Evolutionary conservation across 1,139 yeast species (phyloP).

Genomic region (Blastobotrys proliferans): DNA sequence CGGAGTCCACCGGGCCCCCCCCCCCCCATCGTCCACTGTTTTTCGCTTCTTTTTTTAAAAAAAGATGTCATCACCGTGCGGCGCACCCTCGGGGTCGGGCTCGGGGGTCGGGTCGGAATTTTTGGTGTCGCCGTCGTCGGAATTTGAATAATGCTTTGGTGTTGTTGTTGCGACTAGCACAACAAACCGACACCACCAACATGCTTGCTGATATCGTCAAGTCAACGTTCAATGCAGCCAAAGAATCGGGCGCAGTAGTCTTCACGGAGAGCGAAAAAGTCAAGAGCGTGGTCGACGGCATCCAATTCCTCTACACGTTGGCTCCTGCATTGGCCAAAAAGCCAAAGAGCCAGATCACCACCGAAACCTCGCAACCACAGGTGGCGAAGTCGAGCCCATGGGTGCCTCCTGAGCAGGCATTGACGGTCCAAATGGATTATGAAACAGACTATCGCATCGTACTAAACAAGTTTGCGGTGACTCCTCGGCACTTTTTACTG

Average conservation of each 20-base stretch:
- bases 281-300: slow-evolving; percentile 28
- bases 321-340: slow-evolving; percentile 54
- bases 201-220: slow-evolving; percentile 7
- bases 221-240: slow-evolving; percentile 34
- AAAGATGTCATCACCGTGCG: too few species aligned
- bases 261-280: slow-evolving; percentile 30
- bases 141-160: too few species aligned
- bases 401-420: slow-evolving; percentile 69
- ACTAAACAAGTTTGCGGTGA: slow-evolving; percentile 81
- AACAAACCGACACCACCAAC: not conserved
- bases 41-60: too few species aligned
- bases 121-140: too few species aligned
- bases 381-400: slow-evolving; percentile 57
- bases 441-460: slow-evolving; percentile 55
- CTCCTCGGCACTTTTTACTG: slow-evolving; percentile 70
- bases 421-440: slow-evolving; percentile 56
- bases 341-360: slow-evolving; percentile 41
- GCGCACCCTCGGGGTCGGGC: too few species aligned
- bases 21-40: too few species aligned
- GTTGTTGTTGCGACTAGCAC: too few species aligned
- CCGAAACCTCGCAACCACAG: not conserved
- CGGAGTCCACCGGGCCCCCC: too few species aligned
- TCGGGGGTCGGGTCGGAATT: too few species aligned
- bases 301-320: slow-evolving; percentile 39
- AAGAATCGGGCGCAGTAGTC: slow-evolving; percentile 29